A percentile compares a stretch with the other conserved stretches of the same genome.
Evolutionary conservation across 1,284 basidiomycete genomes (phyloP).

Genomic region (Cryptococcus sp.): DNA sequence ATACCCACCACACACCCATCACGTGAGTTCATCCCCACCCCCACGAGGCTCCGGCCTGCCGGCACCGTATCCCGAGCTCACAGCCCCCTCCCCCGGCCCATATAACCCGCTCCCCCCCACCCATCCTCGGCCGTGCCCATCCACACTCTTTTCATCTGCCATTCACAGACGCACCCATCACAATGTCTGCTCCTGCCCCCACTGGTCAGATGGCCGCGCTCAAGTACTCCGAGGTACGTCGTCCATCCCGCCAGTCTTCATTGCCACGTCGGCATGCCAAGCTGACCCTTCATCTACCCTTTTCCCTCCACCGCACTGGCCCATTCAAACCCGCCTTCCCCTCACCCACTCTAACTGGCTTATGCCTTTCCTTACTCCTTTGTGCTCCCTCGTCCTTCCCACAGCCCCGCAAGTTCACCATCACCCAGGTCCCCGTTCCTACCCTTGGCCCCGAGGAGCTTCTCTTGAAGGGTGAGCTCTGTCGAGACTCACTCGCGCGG

Average conservation of each 20-base stretch:
- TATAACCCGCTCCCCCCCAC: background rate
- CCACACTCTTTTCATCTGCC: background rate
- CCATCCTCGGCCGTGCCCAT: background rate
- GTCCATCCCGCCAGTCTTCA: background rate
- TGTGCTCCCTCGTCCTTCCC: background rate
- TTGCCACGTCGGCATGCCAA: background rate
- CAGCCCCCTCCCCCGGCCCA: background rate
- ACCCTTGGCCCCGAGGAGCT: constrained; percentile 63
- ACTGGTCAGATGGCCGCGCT: constrained; percentile 39
- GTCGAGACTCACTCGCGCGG: background rate
- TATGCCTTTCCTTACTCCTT: background rate
- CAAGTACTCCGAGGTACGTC: constrained; percentile 40
- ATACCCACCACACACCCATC: no score
- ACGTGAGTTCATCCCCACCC: no score
- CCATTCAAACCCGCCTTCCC: background rate
- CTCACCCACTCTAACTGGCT: background rate
- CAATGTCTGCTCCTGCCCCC: constrained; percentile 20
- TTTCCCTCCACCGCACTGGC: background rate
- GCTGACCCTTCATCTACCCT: background rate
- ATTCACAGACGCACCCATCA: constrained; percentile 10
- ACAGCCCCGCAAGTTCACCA: constrained; percentile 62
- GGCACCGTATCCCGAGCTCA: no score
- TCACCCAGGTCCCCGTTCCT: constrained; percentile 63
- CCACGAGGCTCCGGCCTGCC: no score
- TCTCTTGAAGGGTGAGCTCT: constrained; percentile 62